A percentile compares a stretch with the other conserved stretches of the same genome.
Conservation (phyloP, 2,329 filamentous ascomycete species). For the Xylaria digitata region DNA sequence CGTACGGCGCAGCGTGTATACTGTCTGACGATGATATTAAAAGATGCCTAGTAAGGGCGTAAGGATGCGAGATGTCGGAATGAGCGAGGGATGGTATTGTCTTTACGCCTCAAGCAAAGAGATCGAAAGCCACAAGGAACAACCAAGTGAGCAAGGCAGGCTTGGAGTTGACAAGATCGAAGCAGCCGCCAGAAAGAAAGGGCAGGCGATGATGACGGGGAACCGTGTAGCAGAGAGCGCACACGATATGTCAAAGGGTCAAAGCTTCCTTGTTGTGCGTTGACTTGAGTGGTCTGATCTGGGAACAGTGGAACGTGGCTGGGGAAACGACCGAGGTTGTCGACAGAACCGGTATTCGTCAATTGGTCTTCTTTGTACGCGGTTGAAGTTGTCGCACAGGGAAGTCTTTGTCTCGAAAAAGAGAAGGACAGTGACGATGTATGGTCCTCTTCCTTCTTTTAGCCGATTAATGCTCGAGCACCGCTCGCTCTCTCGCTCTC, state of each 20-base stretch:
- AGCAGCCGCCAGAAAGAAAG: constrained; percentile 33
- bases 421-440: constrained; percentile 9
- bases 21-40: constrained; percentile 44
- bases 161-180: constrained; percentile 19
- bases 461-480: constrained; percentile 16
- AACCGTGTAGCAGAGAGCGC: constrained; percentile 10
- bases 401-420: constrained; percentile 18
- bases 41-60: constrained; percentile 39
- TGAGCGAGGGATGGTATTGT: constrained; percentile 42
- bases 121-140: constrained; percentile 34
- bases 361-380: constrained; percentile 39
- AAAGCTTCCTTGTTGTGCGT: constrained; percentile 40
- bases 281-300: constrained; percentile 34
- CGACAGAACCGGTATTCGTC: constrained; percentile 38
- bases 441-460: constrained; percentile 8
- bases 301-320: constrained; percentile 36
- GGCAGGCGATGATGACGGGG: constrained; percentile 28
- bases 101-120: constrained; percentile 39
- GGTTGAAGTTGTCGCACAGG: constrained; percentile 26
- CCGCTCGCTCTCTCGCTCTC: background rate
- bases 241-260: constrained; percentile 31
- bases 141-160: constrained; percentile 29
- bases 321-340: constrained; percentile 23
- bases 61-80: constrained; percentile 43
- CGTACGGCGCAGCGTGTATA: constrained; percentile 34